These are phyloP conservation scores for Penicillium sp. DNA, from an alignment of 2,329 filamentous ascomycete genomes.

Conservation along the genomic window DNA sequence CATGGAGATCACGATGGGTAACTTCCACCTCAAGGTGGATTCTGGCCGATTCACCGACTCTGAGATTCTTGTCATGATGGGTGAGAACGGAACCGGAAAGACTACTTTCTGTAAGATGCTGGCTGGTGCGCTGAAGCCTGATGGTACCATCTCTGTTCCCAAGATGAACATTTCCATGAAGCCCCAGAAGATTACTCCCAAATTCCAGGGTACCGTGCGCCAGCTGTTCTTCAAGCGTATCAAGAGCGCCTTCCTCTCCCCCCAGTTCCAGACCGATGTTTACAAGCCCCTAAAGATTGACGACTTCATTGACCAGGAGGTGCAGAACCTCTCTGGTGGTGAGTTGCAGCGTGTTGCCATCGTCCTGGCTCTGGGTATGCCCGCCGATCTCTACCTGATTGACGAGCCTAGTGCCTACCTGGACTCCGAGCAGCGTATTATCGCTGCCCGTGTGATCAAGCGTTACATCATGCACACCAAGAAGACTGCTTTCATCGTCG, in stretches of 20 bases:
- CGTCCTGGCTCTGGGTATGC: conserved; percentile 90
- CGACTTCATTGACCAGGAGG: conserved; percentile 99
- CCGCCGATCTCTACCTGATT: conserved; percentile 97
- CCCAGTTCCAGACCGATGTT: conserved; percentile 98
- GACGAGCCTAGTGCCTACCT: conserved; percentile 97
- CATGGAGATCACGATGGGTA: conserved; percentile 91
- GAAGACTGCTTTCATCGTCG: conserved; percentile 98
- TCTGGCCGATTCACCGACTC: conserved; percentile 91
- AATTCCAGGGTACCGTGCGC: conserved; percentile 94
- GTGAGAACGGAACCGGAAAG: conserved; percentile 98
- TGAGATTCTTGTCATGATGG: conserved; percentile 99
- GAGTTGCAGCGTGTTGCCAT: conserved; percentile 99
- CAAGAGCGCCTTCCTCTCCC: conserved; percentile 91
- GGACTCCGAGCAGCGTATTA: conserved; percentile 98
- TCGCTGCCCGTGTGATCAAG: conserved; percentile 96
- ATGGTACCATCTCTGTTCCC: conserved; percentile 74
- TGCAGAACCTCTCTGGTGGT: conserved; percentile 98
- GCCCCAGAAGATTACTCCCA: conserved; percentile 98
- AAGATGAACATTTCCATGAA: conserved; percentile 99
- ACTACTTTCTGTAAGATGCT: conserved; percentile 98
- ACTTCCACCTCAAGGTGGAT: conserved; percentile 82
- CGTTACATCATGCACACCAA: conserved; percentile 99
- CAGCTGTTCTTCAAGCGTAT: conserved; percentile 99
- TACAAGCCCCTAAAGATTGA: conserved; percentile 99
- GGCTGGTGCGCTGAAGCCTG: conserved; percentile 89